A percentile compares a stretch with the other conserved stretches of the same genome.
Evolutionary conservation across 2,329 filamentous ascomycete genomes (phyloP).

Genomic region (Huntiella decipiens): DNA sequence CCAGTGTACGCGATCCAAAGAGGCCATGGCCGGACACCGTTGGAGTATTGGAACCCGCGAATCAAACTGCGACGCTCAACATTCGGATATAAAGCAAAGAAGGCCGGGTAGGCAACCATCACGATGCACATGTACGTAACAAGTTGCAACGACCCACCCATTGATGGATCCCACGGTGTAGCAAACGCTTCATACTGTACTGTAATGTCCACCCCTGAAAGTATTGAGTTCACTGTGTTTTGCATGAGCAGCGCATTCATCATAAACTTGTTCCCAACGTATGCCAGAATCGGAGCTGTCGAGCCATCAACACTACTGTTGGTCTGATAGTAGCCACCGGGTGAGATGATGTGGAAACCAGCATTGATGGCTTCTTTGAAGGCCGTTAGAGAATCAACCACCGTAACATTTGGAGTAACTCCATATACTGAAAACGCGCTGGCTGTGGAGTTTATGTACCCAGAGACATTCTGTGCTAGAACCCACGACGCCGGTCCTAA

Average conservation of each 20-base stretch:
- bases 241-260: conserved; percentile 41
- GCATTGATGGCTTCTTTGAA: conserved; percentile 48
- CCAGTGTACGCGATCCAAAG: conserved; percentile 68
- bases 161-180: conserved; percentile 46
- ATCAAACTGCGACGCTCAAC: conserved; percentile 62
- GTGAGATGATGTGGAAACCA: conserved; percentile 49
- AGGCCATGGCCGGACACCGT: conserved; percentile 64
- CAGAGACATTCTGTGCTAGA: not conserved
- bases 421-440: conserved; percentile 8
- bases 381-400: conserved; percentile 41
- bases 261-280: conserved; percentile 42
- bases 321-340: conserved; percentile 57
- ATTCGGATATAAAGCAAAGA: conserved; percentile 82
- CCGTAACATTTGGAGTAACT: conserved; percentile 1
- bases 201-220: conserved; percentile 49
- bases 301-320: conserved; percentile 29
- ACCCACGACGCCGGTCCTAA: conserved; percentile 4
- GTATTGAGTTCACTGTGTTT: conserved; percentile 45
- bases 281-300: conserved; percentile 48
- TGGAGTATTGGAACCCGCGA: conserved; percentile 74
- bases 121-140: conserved; percentile 67
- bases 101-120: conserved; percentile 60
- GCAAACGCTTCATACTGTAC: conserved; percentile 61
- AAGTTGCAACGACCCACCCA: conserved; percentile 58
- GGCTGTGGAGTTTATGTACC: conserved; percentile 4